A percentile compares a stretch with the other conserved stretches of the same genome.
Conservation (phyloP, 768 basidiomycete species). For the Tylopilus balloui region DNA sequence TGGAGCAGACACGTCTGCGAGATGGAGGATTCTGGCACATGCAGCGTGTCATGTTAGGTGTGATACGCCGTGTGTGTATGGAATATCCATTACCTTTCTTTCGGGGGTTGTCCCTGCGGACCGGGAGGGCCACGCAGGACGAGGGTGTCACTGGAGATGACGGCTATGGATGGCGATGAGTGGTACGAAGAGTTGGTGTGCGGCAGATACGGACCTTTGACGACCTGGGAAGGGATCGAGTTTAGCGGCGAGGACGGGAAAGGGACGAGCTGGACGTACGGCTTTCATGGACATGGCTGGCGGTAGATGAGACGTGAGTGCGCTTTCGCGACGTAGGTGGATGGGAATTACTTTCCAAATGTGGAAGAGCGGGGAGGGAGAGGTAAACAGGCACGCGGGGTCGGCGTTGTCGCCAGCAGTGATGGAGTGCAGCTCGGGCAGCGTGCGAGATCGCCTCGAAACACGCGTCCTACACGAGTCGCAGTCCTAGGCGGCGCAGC, state of each 20-base stretch:
- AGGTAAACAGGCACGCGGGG: too few relatives aligned
- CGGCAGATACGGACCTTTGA: conserved; percentile 47
- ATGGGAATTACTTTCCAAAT: background rate
- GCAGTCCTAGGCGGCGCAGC: background rate
- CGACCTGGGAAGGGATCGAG: conserved; percentile 37
- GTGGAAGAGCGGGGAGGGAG: background rate
- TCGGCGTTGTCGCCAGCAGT: too few relatives aligned
- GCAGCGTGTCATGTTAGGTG: conserved; percentile 10
- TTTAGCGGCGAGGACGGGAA: background rate
- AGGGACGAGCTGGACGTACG: conserved; percentile 40
- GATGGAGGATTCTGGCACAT: conserved; percentile 68
- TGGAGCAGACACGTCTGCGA: conserved; percentile 84
- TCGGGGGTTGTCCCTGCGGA: conserved; percentile 81
- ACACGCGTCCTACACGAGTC: background rate
- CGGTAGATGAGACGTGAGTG: background rate
- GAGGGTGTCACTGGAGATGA: conserved; percentile 87
- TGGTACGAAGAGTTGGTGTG: background rate
- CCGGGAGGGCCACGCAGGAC: conserved; percentile 74
- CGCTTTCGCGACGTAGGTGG: background rate
- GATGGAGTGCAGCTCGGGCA: background rate
- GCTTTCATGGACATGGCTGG: conserved; percentile 68
- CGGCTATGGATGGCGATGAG: conserved; percentile 49
- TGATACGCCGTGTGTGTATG: background rate
- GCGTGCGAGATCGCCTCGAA: background rate
- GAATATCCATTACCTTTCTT: conserved; percentile 63